A percentile compares a stretch with the other conserved stretches of the same genome.
These are phyloP conservation scores for Cucumis sativus DNA, from an alignment of 306 rosid genomes.

Conservation along the genomic window DNA sequence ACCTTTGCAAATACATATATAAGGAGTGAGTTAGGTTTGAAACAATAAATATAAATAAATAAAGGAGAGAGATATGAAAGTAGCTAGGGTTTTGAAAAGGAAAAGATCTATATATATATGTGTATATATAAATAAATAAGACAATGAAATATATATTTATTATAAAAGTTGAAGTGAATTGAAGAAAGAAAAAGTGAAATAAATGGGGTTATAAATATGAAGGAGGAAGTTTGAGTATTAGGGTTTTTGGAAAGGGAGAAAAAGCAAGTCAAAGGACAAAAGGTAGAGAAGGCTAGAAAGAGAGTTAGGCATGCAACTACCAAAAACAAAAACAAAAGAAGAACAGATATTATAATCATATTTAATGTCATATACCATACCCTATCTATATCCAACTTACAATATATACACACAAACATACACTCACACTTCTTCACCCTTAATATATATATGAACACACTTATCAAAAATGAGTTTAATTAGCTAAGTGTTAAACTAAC, in stretches of 20 bases:
- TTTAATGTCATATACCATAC: not conserved
- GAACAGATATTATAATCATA: not conserved
- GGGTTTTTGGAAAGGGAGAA: not conserved
- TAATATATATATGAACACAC: too few species aligned
- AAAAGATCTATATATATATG: not conserved
- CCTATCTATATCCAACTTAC: not conserved
- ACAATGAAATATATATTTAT: not conserved
- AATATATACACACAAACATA: not conserved
- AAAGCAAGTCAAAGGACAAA: not conserved
- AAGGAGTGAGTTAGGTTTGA: not conserved
- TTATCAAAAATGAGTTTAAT: too few species aligned
- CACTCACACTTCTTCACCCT: not conserved
- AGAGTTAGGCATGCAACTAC: not conserved
- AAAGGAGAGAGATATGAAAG: too few species aligned
- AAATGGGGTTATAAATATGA: not conserved
- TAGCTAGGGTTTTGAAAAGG: not conserved
- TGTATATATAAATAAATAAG: not conserved
- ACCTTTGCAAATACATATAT: not conserved
- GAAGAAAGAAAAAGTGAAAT: not conserved
- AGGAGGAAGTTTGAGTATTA: not conserved
- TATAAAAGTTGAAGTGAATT: not conserved
- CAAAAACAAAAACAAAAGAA: not conserved
- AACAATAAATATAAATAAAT: too few species aligned
- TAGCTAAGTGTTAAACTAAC: too few species aligned
- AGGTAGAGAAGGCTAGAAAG: not conserved